These are phyloP conservation scores for Mycosphaerella arachidis DNA, from an alignment of 2,329 filamentous ascomycete species.

Conservation along the genomic window DNA sequence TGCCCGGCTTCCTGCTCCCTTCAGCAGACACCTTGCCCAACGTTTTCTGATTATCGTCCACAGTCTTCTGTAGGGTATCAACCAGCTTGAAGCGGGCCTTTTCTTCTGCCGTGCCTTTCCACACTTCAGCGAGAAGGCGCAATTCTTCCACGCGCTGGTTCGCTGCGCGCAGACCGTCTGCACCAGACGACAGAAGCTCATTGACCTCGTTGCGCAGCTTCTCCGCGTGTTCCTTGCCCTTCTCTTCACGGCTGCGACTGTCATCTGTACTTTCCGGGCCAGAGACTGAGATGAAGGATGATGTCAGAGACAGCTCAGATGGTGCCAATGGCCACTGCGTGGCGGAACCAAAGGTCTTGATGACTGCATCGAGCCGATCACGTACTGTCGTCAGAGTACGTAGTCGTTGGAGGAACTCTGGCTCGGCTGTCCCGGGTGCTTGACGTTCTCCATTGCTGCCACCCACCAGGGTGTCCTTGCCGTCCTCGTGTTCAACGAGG, in stretches of 20 bases:
- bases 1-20: constrained; percentile 11
- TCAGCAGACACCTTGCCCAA: constrained; percentile 35
- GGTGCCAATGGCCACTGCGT: constrained; percentile 94
- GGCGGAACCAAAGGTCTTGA: constrained; percentile 86
- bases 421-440: constrained; percentile 42
- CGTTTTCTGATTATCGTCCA: constrained; percentile 64
- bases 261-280: constrained; percentile 59
- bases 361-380: constrained; percentile 77
- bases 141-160: constrained; percentile 70
- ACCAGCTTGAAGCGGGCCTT: constrained; percentile 78
- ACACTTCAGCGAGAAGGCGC: constrained; percentile 71
- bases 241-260: constrained; percentile 70
- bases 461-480: constrained; percentile 2
- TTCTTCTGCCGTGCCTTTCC: constrained; percentile 95
- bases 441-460: constrained; percentile 7
- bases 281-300: constrained; percentile 84
- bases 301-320: constrained; percentile 79
- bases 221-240: constrained; percentile 75
- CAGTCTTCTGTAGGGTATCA: constrained; percentile 72
- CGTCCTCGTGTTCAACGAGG: not conserved
- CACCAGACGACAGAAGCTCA: constrained; percentile 55
- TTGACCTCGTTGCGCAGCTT: constrained; percentile 67
- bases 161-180: constrained; percentile 69
- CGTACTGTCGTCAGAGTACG: constrained; percentile 80
- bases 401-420: constrained; percentile 66